phyloP scores from a whole-genome alignment of 2,329 filamentous ascomycete genomes.

The Chaetothyriales sp. region DNA sequence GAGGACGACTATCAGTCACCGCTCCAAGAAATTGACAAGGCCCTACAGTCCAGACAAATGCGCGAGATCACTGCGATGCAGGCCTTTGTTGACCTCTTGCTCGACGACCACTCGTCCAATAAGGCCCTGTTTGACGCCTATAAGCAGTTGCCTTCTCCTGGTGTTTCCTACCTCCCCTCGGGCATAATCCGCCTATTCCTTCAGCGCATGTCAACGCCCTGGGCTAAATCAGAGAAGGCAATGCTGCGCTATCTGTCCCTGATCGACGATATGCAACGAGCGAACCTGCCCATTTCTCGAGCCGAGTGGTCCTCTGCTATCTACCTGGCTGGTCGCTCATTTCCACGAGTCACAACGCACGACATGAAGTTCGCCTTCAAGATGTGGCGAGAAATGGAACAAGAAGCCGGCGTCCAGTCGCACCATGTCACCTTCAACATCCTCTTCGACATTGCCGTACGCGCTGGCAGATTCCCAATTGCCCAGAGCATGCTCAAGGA shows the following conservation, averaged over 20 bases:
- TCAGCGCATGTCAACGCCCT: slow-evolving; percentile 48
- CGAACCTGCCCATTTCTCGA: slow-evolving; percentile 51
- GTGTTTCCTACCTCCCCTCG: slow-evolving; percentile 36
- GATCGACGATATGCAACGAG: slow-evolving; percentile 64
- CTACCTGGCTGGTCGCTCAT: slow-evolving; percentile 60
- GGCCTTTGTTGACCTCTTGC: slow-evolving; percentile 27
- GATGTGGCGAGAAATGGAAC: slow-evolving; percentile 84
- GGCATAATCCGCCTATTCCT: slow-evolving; percentile 48
- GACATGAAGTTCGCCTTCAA: slow-evolving; percentile 56
- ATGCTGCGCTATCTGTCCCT: slow-evolving; percentile 75
- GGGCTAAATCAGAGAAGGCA: slow-evolving; percentile 40
- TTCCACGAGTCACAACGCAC: slow-evolving; percentile 24
- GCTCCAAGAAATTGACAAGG: slow-evolving; percentile 22
- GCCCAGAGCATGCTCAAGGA: slow-evolving; percentile 75
- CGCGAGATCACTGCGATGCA: slow-evolving; percentile 13
- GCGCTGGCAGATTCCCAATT: slow-evolving; percentile 66
- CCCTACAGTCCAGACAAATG: slow-evolving; percentile 20
- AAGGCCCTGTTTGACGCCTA: slow-evolving; percentile 40
- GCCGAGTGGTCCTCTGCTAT: slow-evolving; percentile 76
- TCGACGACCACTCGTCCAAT: slow-evolving; percentile 30
- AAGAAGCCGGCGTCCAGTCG: slow-evolving; percentile 45
- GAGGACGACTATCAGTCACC: slow-evolving; percentile 13
- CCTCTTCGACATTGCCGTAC: slow-evolving; percentile 74
- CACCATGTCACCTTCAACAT: slow-evolving; percentile 84
- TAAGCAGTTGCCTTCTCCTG: slow-evolving; percentile 36